Evolutionary conservation across 169 alveolate species (phyloP), one percentile per base, ranked within the genome.

Genomic region (Eimeria necatrix): DNA sequence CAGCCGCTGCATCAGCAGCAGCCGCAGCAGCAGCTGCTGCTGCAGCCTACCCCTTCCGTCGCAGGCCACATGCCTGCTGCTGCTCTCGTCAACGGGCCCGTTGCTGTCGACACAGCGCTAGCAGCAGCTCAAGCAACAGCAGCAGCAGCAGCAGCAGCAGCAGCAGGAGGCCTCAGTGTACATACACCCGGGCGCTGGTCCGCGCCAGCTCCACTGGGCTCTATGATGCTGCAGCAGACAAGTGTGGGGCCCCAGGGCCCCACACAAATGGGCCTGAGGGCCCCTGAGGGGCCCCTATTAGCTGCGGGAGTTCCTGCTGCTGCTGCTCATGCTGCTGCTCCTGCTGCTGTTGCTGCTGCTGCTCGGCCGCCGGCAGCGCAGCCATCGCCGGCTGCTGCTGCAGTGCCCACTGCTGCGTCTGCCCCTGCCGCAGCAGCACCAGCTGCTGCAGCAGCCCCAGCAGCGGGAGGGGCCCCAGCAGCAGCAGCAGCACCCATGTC

Each of bases 131-230:
- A n/a, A 68, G 78, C 78, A 68, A 24, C 78, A 18, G 24, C n/a
- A 6, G 78, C 32, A 68, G 78, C 59, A 74, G 85, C 85, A 74
- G 51, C 85, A 74, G 85, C 56, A 74, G 85, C 85, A 41, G 56
- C 52, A 9, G 85, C 59, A 74, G 85, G 60, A 14, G 56, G 9
- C 56, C n/a, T 22, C 8, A 22, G 24, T 22, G 78, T 20, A 14
- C 85, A 74, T 8, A 24, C 85, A 41, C 41, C 18, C 16, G 26
- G 22, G 14, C 52, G 49, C 14, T 26, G 85, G 59, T 56, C 85
- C 7, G 51, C 56, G n/a, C 20, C 56, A 8, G 4, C 85, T 24
- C 85, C 60, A 9, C 24, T 14, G n/a, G 85, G 24, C n/a, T 14
- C 59, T 74, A 9, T 46, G 52, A 56, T n/a, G 14, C 60, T 8